Evolutionary conservation across 179 eudicot species (phyloP), one percentile per base, ranked within the genome.

Genomic region (Corrigiola litoralis): DNA sequence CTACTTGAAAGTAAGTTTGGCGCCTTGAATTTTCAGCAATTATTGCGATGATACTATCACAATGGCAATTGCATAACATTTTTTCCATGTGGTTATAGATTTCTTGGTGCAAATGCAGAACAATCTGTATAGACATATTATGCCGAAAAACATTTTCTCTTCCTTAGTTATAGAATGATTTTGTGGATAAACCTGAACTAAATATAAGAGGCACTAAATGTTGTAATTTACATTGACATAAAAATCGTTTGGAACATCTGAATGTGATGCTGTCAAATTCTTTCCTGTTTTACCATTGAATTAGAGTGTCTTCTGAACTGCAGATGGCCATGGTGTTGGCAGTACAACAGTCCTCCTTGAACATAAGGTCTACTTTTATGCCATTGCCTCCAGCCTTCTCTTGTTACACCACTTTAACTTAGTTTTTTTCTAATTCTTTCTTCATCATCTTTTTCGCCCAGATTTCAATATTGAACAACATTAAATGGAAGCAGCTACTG

Each of bases 401-500:
- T n/a, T n/a, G n/a, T n/a, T n/a, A n/a, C n/a, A n/a, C n/a, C n/a
- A n/a, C n/a, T n/a, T n/a, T n/a, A n/a, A n/a, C n/a, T n/a, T n/a
- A n/a, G n/a, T n/a, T n/a, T n/a, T n/a, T n/a, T n/a, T n/a, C n/a
- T n/a, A n/a, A n/a, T n/a, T n/a, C n/a, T n/a, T n/a, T n/a, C n/a
- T n/a, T 55, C n/a, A 24, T 23, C 31, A 28, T 38, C 21, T 34
- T 20, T 54, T 56, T 18, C 32, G 16, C 24, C n/a, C 71, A 67
- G 71, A 33, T 9, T 55, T 21, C 60, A 34, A 25, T 45, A 45
- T 40, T 48, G 37, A 5, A 28, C 65, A 68, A 68, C 72, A 58
- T 68, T 0, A 68, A 58, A 68, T 68, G 64, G 65, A 68, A 68
- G 17, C 72, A 68, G 25, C 72, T 68, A n/a, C 6, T 14, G 14